Evolutionary conservation across 2,329 filamentous ascomycete genomes (phyloP).

Genomic region (Juglanconis sp.): DNA sequence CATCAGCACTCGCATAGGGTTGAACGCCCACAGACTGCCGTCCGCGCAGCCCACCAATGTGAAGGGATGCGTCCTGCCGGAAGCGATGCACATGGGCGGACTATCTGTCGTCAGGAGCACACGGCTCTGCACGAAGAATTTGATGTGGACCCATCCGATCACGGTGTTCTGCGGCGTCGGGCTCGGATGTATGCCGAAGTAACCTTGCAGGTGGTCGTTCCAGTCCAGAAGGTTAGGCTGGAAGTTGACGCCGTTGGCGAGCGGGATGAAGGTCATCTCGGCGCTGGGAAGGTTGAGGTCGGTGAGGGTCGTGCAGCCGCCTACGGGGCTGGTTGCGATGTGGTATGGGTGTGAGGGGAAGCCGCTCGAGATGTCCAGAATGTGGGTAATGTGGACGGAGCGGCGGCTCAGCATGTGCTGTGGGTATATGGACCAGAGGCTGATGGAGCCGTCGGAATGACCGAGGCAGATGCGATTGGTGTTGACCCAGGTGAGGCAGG

Average conservation of each 20-base stretch:
- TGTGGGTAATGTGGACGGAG: slow-evolving; percentile 49
- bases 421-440: slow-evolving; percentile 55
- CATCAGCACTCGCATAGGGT: slow-evolving; percentile 42
- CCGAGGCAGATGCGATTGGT: slow-evolving; percentile 54
- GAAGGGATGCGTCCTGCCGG: slow-evolving; percentile 51
- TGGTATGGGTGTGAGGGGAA: slow-evolving; percentile 56
- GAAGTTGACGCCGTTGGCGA: slow-evolving; percentile 44
- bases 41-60: slow-evolving; percentile 52
- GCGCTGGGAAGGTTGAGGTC: slow-evolving; percentile 51
- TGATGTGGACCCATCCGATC: slow-evolving; percentile 50
- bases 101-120: slow-evolving; percentile 50
- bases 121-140: slow-evolving; percentile 51
- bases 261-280: slow-evolving; percentile 52
- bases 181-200: slow-evolving; percentile 50
- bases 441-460: slow-evolving; percentile 54
- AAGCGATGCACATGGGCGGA: slow-evolving; percentile 47
- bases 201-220: slow-evolving; percentile 54
- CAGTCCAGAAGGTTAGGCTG: slow-evolving; percentile 53
- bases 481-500: slow-evolving; percentile 53
- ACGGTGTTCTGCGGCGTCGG: slow-evolving; percentile 51
- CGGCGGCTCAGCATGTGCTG: slow-evolving; percentile 47
- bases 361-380: slow-evolving; percentile 53
- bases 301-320: slow-evolving; percentile 49
- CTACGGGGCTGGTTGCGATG: slow-evolving; percentile 53
- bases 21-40: slow-evolving; percentile 50